Percentiles rank a stretch among this genome's conserved stretches.
phyloP scores from a whole-genome alignment of 768 basidiomycete species.

The Fomitopsis pulvina region DNA sequence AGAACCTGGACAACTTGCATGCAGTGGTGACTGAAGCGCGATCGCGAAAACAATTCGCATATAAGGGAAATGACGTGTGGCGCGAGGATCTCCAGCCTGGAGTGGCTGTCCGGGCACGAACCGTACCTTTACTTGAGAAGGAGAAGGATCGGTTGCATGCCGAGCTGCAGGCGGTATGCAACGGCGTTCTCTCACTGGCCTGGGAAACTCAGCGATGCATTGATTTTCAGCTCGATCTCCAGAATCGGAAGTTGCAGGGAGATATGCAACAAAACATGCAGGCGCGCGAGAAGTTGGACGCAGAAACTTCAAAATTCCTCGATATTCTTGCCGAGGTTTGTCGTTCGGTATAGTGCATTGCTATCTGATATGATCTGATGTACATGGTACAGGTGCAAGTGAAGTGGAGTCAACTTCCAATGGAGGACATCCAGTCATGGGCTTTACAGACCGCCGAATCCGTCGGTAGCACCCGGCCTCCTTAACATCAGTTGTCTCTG shows the following conservation, averaged over 20 bases:
- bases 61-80: conserved; percentile 54
- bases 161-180: conserved; percentile 30
- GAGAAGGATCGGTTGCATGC: conserved; percentile 34
- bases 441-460: conserved; percentile 32
- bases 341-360: not conserved
- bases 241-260: conserved; percentile 42
- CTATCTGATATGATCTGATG: conserved; percentile 6
- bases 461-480: conserved; percentile 8
- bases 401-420: conserved; percentile 49
- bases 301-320: conserved; percentile 39
- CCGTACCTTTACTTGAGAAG: conserved; percentile 48
- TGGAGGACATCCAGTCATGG: conserved; percentile 52
- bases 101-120: conserved; percentile 55
- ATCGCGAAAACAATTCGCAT: conserved; percentile 40
- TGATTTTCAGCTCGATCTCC: conserved; percentile 62
- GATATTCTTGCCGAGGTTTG: conserved; percentile 49
- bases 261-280: conserved; percentile 43
- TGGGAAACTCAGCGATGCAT: too few relatives aligned
- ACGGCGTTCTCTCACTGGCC: too few relatives aligned
- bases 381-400: conserved; percentile 32
- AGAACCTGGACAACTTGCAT: conserved; percentile 67
- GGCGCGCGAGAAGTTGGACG: conserved; percentile 40
- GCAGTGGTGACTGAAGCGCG: conserved; percentile 62
- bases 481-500: too few relatives aligned
- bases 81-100: conserved; percentile 56